These are phyloP conservation scores for Aspergillus fijiensis DNA, from an alignment of 2,329 filamentous ascomycete genomes.

Conservation along the genomic window DNA sequence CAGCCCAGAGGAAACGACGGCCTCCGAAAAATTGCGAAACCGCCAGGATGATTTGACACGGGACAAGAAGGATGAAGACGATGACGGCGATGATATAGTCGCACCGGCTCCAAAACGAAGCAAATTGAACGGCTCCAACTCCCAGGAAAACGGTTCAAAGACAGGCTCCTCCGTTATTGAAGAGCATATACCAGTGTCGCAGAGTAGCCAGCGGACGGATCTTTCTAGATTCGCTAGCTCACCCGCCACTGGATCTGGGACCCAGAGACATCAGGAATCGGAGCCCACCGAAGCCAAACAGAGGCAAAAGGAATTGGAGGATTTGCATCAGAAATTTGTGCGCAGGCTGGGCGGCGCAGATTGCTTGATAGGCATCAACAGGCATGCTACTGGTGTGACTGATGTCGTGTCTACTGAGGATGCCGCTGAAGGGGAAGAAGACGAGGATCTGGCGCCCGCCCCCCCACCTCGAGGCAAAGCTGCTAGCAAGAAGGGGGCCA, in stretches of 20 bases:
- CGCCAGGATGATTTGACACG: constrained; percentile 1
- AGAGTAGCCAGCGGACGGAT: constrained; percentile 53
- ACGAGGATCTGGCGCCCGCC: constrained; percentile 49
- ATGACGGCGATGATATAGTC: constrained; percentile 44
- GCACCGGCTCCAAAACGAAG: constrained; percentile 44
- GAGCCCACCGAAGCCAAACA: constrained; percentile 52
- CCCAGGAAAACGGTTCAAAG: constrained; percentile 13
- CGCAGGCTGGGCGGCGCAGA: constrained; percentile 86
- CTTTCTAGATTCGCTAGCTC: constrained; percentile 60
- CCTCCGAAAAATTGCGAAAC: constrained; percentile 1
- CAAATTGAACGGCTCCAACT: constrained; percentile 25
- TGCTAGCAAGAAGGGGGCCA: constrained; percentile 67
- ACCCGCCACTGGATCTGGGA: constrained; percentile 39
- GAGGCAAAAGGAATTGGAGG: constrained; percentile 61
- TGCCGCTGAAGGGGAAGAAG: constrained; percentile 59
- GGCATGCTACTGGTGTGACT: constrained; percentile 58
- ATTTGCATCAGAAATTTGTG: constrained; percentile 80
- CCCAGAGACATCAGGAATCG: constrained; percentile 31
- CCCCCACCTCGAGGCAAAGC: constrained; percentile 45
- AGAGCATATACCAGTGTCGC: constrained; percentile 28
- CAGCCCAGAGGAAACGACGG: constrained; percentile 5
- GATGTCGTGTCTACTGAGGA: constrained; percentile 55
- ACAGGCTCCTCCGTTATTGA: not conserved
- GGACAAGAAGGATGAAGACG: constrained; percentile 20
- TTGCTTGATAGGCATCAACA: constrained; percentile 67